phyloP scores from a whole-genome alignment of 78 protist genomes.

The Bodo saltans region DNA sequence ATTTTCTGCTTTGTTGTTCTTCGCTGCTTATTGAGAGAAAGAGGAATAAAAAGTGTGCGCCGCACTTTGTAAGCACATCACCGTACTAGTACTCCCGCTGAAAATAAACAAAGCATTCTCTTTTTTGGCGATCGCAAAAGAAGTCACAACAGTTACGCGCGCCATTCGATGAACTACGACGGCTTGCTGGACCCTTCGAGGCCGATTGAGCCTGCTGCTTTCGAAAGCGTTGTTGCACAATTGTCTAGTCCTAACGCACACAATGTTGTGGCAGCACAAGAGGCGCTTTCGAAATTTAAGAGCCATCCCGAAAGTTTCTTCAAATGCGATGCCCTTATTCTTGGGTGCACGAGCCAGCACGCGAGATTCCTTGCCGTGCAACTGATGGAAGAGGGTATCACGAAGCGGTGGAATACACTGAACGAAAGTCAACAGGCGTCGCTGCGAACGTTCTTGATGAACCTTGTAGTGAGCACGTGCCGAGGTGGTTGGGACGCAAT shows the following conservation, averaged over 20 bases:
- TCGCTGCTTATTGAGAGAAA: too few species aligned
- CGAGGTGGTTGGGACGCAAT: too few species aligned
- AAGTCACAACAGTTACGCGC: too few species aligned
- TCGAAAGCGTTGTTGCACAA: slow-evolving; percentile 54
- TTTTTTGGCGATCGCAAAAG: too few species aligned
- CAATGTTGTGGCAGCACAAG: slow-evolving; percentile 36
- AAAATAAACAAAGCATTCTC: too few species aligned
- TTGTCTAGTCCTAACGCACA: slow-evolving; percentile 14
- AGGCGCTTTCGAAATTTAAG: slow-evolving; percentile 59
- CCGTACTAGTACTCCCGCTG: too few species aligned
- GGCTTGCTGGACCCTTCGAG: slow-evolving; percentile 55
- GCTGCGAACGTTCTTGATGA: slow-evolving; percentile 77
- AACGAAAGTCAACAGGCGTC: slow-evolving; percentile 71
- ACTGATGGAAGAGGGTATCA: slow-evolving; percentile 67
- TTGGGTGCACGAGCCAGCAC: slow-evolving; percentile 14
- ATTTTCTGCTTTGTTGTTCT: too few species aligned
- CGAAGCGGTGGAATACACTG: slow-evolving; percentile 75
- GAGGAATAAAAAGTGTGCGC: too few species aligned
- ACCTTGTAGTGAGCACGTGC: slow-evolving; percentile 55
- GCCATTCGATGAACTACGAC: too few species aligned
- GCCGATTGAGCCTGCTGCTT: slow-evolving; percentile 55
- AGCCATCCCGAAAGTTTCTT: slow-evolving; percentile 87
- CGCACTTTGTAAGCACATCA: too few species aligned
- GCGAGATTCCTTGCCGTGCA: slow-evolving; percentile 74
- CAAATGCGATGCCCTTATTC: slow-evolving; percentile 74